A percentile compares a stretch with the other conserved stretches of the same genome.
Conservation (phyloP, 2,329 filamentous ascomycete genomes). For the Endoconidiophora polonica region DNA sequence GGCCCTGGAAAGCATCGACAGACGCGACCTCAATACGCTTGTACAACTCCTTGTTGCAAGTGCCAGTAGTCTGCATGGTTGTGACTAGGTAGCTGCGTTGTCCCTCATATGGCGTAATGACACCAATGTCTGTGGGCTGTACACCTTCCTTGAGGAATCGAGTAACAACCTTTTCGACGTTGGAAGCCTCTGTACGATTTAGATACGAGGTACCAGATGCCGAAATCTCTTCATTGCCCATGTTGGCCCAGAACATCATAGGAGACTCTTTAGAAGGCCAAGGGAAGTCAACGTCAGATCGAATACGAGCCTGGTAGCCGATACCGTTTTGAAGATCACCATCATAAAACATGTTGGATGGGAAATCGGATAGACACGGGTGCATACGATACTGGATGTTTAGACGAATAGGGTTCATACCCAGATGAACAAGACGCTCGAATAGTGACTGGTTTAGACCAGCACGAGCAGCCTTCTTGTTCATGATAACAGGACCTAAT, state of each 20-base stretch:
- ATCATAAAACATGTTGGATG: constrained; percentile 99
- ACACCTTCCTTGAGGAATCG: constrained; percentile 98
- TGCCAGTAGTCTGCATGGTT: constrained; percentile 97
- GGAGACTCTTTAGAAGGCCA: constrained; percentile 89
- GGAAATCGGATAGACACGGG: constrained; percentile 89
- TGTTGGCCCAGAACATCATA: constrained; percentile 99
- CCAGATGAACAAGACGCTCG: constrained; percentile 86
- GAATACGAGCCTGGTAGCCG: constrained; percentile 71
- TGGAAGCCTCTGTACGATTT: constrained; percentile 90
- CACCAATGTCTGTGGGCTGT: constrained; percentile 83
- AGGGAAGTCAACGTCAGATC: constrained; percentile 90
- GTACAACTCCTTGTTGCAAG: constrained; percentile 96
- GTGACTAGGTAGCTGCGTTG: constrained; percentile 96
- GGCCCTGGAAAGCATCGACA: constrained; percentile 94
- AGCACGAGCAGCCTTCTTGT: constrained; percentile 97
- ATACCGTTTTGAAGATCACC: constrained; percentile 94
- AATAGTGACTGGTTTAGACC: constrained; percentile 97
- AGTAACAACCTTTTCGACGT: constrained; percentile 96
- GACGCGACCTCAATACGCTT: constrained; percentile 98
- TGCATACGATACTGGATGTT: constrained; percentile 99
- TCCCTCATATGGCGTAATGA: constrained; percentile 96
- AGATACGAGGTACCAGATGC: constrained; percentile 95
- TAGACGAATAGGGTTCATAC: constrained; percentile 74
- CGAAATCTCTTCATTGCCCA: constrained; percentile 95
- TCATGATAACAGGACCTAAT: constrained; percentile 97